A percentile compares a stretch with the other conserved stretches of the same genome.
Conservation (phyloP, 495 filamentous ascomycete species). For the Oidiodendron maius region DNA sequence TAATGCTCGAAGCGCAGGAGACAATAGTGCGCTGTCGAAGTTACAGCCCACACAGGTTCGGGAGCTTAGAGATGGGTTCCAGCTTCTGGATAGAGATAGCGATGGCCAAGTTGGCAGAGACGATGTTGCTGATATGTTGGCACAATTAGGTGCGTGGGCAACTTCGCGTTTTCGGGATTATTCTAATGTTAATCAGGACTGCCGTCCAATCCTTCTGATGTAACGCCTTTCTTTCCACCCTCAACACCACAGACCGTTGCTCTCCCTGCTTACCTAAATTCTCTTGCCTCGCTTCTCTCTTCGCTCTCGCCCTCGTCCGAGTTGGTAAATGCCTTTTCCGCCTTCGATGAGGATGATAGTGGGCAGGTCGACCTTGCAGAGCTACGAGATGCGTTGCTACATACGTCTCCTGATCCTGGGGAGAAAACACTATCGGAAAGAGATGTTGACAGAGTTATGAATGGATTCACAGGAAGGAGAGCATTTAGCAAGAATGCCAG, state of each 20-base stretch:
- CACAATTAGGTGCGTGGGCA: constrained; percentile 57
- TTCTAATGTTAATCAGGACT: constrained; percentile 30
- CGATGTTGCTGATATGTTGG: constrained; percentile 75
- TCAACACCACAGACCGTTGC: constrained; percentile 62
- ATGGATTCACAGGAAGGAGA: constrained; percentile 74
- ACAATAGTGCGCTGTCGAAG: constrained; percentile 53
- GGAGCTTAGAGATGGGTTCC: constrained; percentile 78
- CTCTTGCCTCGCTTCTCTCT: constrained; percentile 64
- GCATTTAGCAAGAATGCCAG: constrained; percentile 55
- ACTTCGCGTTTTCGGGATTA: constrained; percentile 1
- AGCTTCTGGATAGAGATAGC: constrained; percentile 77
- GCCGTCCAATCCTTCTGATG: constrained; percentile 45
- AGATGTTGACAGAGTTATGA: constrained; percentile 79
- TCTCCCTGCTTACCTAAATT: constrained; percentile 77
- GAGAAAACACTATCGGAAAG: constrained; percentile 59
- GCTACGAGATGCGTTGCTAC: constrained; percentile 72
- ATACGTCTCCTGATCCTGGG: constrained; percentile 72
- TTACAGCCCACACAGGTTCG: constrained; percentile 62
- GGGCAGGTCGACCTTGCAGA: constrained; percentile 84
- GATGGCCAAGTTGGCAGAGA: constrained; percentile 69
- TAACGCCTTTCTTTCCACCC: constrained; percentile 73
- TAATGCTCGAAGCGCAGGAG: constrained; percentile 13
- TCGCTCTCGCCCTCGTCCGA: constrained; percentile 69
- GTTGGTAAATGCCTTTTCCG: constrained; percentile 78
- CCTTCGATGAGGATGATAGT: constrained; percentile 93